These are phyloP conservation scores for Lichtheimia corymbifera DNA, from an alignment of 371 early-diverging fungal species.

Conservation along the genomic window DNA sequence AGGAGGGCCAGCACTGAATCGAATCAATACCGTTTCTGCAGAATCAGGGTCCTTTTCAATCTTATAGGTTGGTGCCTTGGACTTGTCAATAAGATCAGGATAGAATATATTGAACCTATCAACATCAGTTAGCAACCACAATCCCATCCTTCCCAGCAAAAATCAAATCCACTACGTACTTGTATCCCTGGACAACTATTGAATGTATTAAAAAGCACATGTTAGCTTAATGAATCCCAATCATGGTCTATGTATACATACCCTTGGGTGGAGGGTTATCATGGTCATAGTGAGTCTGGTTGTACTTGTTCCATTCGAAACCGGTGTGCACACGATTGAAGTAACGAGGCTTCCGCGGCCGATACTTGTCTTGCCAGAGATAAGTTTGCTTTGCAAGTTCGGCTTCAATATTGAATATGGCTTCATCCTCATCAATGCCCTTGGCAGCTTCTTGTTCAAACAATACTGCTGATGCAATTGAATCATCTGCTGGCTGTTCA, in stretches of 20 bases:
- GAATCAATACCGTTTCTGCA: constrained; percentile 79
- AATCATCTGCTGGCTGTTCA: constrained; percentile 32
- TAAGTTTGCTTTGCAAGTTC: constrained; percentile 67
- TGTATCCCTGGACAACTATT: constrained; percentile 92
- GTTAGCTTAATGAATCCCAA: not conserved
- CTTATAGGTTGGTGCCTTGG: constrained; percentile 84
- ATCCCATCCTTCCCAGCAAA: constrained; percentile 13
- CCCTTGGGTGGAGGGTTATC: constrained; percentile 96
- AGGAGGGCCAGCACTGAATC: constrained; percentile 92
- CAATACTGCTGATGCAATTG: constrained; percentile 44
- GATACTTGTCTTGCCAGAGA: constrained; percentile 90
- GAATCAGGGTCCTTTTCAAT: constrained; percentile 77
- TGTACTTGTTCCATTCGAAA: constrained; percentile 99
- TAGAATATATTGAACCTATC: constrained; percentile 86
- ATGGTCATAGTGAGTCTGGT: constrained; percentile 93
- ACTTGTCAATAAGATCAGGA: constrained; percentile 93
- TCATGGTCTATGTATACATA: not conserved
- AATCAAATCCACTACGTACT: constrained; percentile 24
- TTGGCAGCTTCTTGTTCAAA: constrained; percentile 76
- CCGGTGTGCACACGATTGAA: constrained; percentile 95
- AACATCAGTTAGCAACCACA: not conserved
- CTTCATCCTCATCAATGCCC: constrained; percentile 81
- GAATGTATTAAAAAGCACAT: not conserved
- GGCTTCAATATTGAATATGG: constrained; percentile 79
- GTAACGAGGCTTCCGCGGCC: constrained; percentile 92